Evolutionary conservation across 2,329 filamentous ascomycete genomes (phyloP).

Genomic region (Aschersonia sp.): DNA sequence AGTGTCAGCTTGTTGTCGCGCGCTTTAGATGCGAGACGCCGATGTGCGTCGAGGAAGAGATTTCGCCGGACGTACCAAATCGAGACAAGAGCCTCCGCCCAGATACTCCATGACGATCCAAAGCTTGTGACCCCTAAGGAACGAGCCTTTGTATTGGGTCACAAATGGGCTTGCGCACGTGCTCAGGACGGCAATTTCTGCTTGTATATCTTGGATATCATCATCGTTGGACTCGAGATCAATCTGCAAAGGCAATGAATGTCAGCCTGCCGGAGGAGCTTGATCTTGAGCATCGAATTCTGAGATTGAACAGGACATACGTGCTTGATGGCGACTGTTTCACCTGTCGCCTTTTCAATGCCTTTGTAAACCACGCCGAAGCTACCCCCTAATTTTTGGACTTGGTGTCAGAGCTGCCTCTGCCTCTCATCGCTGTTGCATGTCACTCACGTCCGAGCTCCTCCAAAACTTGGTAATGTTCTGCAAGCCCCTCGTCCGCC

Average conservation of each 20-base stretch:
- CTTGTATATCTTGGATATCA: slow-evolving; percentile 95
- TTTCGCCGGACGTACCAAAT: slow-evolving; percentile 51
- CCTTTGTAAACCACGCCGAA: slow-evolving; percentile 97
- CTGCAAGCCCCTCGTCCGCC: slow-evolving; percentile 56
- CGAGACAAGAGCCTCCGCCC: slow-evolving; percentile 87
- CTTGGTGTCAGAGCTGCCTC: not conserved
- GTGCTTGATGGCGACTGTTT: slow-evolving; percentile 94
- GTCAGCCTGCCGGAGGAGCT: slow-evolving; percentile 1
- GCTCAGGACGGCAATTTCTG: slow-evolving; percentile 88
- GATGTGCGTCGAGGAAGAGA: not conserved
- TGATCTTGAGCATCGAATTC: too few species aligned
- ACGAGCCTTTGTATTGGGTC: slow-evolving; percentile 92
- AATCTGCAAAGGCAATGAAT: slow-evolving; percentile 44
- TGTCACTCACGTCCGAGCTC: slow-evolving; percentile 74
- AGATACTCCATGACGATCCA: slow-evolving; percentile 99
- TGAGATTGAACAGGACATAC: slow-evolving; percentile 34
- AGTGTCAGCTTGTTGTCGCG: slow-evolving; percentile 14
- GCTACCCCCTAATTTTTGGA: slow-evolving; percentile 54
- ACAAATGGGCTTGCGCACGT: slow-evolving; percentile 91
- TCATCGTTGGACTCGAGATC: slow-evolving; percentile 98
- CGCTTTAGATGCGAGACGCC: not conserved
- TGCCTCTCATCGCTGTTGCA: not conserved
- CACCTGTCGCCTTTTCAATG: slow-evolving; percentile 78
- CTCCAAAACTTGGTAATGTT: slow-evolving; percentile 87
- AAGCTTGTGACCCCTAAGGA: slow-evolving; percentile 88